phyloP scores from a whole-genome alignment of 768 basidiomycete species.

The Panaeolus papilionaceus region DNA sequence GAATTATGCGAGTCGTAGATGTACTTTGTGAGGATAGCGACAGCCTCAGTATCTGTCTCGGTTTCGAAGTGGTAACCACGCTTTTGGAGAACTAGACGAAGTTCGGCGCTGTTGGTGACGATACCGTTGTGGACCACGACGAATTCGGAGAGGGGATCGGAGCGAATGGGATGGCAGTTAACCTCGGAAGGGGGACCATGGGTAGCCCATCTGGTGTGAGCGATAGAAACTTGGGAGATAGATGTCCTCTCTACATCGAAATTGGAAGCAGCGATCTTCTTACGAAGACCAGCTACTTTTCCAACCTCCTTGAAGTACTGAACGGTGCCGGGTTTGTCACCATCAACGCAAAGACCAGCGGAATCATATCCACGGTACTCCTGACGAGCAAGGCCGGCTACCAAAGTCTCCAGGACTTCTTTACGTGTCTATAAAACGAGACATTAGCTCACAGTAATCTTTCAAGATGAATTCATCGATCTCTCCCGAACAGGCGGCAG shows the following conservation, averaged over 20 bases:
- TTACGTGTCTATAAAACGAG: constrained; percentile 71
- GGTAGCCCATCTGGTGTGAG: constrained; percentile 99
- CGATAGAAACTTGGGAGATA: constrained; percentile 92
- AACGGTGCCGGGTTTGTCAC: constrained; percentile 79
- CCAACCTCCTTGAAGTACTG: constrained; percentile 97
- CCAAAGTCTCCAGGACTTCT: constrained; percentile 89
- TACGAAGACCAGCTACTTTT: constrained; percentile 92
- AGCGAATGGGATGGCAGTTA: constrained; percentile 96
- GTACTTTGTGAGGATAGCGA: constrained; percentile 95
- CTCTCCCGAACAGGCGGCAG: constrained; percentile 16
- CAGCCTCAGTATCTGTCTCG: constrained; percentile 98
- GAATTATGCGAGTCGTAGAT: constrained; percentile 92
- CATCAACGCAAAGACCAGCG: constrained; percentile 90
- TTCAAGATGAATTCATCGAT: constrained; percentile 25
- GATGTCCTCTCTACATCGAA: constrained; percentile 80
- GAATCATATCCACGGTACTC: constrained; percentile 99
- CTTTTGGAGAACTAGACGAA: constrained; percentile 93
- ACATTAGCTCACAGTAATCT: constrained; percentile 27
- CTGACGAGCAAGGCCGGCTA: constrained; percentile 89
- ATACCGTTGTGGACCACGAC: constrained; percentile 98
- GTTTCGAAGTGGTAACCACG: constrained; percentile 93
- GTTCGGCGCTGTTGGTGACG: constrained; percentile 91
- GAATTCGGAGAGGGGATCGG: constrained; percentile 84
- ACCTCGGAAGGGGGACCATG: constrained; percentile 87
- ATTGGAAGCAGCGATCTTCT: constrained; percentile 77